Conservation (phyloP, 1,284 basidiomycete genomes). For the Butyriboletus appendiculatus region DNA sequence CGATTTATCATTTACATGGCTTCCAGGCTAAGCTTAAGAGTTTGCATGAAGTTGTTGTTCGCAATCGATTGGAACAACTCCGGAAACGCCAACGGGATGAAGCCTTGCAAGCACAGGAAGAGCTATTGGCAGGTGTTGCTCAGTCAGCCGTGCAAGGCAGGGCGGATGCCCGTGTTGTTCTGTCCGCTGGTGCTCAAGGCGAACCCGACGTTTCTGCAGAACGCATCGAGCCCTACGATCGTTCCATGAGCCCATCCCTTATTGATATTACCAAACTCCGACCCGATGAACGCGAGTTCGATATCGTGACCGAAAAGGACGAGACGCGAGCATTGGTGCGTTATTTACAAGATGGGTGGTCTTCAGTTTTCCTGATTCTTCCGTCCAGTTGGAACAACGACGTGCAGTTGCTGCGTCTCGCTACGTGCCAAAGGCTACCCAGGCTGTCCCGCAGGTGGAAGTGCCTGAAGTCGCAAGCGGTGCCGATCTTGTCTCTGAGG, state of each 20-base stretch:
- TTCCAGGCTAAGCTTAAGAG: conserved; percentile 84
- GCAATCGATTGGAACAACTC: conserved; percentile 93
- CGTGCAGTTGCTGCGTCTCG: conserved; percentile 77
- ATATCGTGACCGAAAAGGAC: conserved; percentile 71
- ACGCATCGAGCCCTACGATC: conserved; percentile 73
- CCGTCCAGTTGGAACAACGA: conserved; percentile 68
- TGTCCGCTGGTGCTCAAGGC: conserved; percentile 34
- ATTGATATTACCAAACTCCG: conserved; percentile 71
- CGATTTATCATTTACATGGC: conserved; percentile 9
- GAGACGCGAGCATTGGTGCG: conserved; percentile 68
- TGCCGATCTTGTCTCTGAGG: conserved; percentile 83
- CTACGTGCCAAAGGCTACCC: conserved; percentile 77
- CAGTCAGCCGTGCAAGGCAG: conserved; percentile 49
- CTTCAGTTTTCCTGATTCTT: conserved; percentile 8
- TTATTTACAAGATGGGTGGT: conserved; percentile 17
- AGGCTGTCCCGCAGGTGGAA: conserved; percentile 49
- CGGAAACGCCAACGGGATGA: conserved; percentile 95
- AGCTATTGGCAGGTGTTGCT: conserved; percentile 81
- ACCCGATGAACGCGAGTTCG: conserved; percentile 77
- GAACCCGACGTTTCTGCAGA: conserved; percentile 52
- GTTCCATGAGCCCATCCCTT: conserved; percentile 79
- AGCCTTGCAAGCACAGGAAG: conserved; percentile 89
- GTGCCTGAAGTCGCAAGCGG: conserved; percentile 54
- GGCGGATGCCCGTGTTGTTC: conserved; percentile 39
- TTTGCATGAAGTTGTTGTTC: conserved; percentile 94